phyloP scores from a whole-genome alignment of 805 yeast species.

The Sugiyamaella marilandica region DNA sequence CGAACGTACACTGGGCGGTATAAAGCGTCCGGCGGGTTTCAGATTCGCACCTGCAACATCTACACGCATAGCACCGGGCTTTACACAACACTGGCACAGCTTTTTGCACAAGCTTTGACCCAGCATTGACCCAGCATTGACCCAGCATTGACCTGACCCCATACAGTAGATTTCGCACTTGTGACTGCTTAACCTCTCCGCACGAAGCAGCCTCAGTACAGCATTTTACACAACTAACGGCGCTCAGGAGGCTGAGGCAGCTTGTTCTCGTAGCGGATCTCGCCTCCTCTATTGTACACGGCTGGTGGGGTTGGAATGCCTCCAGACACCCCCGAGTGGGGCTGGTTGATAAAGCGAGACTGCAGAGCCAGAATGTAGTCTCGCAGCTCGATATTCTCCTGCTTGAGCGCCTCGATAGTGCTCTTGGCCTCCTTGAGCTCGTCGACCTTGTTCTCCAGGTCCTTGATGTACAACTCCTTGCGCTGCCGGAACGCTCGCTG shows the following conservation, averaged over 20 bases:
- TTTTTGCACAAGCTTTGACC: no score
- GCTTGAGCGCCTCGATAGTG: constrained; percentile 59
- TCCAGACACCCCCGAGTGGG: constrained; percentile 22
- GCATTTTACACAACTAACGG: not conserved
- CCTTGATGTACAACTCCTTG: constrained; percentile 74
- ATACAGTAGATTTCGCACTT: no score
- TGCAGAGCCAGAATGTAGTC: constrained; percentile 70
- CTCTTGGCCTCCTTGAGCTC: constrained; percentile 59
- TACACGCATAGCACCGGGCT: no score
- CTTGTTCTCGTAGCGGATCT: not conserved
- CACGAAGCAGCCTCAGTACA: no score
- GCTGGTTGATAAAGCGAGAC: constrained; percentile 55
- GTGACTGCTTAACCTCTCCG: no score
- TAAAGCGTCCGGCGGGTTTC: no score
- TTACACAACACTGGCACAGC: no score
- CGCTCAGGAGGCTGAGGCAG: not conserved
- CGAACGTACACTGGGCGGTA: no score
- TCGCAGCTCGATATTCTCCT: constrained; percentile 66
- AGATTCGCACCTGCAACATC: no score
- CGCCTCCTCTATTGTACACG: constrained; percentile 1
- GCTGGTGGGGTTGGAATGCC: constrained; percentile 43
- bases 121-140: no score
- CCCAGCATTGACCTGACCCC: no score
- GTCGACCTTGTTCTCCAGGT: constrained; percentile 65
- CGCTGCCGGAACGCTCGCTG: constrained; percentile 88